These are phyloP conservation scores for Leucosporidium yakuticum DNA, from an alignment of 768 basidiomycete species.

Conservation along the genomic window DNA sequence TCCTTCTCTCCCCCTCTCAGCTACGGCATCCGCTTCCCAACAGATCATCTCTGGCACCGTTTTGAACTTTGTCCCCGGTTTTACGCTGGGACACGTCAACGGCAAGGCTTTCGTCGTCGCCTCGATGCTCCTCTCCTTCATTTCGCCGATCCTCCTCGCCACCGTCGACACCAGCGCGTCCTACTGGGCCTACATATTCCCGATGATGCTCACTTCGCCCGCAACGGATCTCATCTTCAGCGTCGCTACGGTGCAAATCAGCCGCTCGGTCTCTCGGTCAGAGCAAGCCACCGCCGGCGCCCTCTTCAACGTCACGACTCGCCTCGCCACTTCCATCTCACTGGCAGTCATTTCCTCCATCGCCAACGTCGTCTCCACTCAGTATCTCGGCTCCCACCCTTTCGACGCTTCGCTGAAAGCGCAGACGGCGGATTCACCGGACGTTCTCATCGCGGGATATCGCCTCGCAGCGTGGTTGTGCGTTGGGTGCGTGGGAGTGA, in stretches of 20 bases:
- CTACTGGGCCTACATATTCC: conserved; percentile 3
- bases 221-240: neutral
- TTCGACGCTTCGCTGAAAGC: neutral
- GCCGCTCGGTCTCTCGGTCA: neutral
- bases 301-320: conserved; percentile 3
- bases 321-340: conserved; percentile 1
- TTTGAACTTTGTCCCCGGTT: neutral
- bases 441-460: neutral
- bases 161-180: neutral
- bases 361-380: neutral
- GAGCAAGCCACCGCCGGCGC: conserved; percentile 8
- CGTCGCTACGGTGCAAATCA: conserved; percentile 1
- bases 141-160: neutral
- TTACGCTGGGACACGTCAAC: neutral
- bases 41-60: neutral
- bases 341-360: neutral
- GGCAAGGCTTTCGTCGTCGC: neutral
- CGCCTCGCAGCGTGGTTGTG: neutral
- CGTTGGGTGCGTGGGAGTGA: neutral
- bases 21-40: conserved; percentile 13
- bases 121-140: neutral
- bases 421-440: neutral
- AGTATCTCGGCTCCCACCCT: neutral
- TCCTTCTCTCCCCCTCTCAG: conserved; percentile 1
- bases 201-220: neutral